Base-by-base conservation (phyloP, 2,329 filamentous ascomycete species). In the Cryphonectria carpinicola region DNA sequence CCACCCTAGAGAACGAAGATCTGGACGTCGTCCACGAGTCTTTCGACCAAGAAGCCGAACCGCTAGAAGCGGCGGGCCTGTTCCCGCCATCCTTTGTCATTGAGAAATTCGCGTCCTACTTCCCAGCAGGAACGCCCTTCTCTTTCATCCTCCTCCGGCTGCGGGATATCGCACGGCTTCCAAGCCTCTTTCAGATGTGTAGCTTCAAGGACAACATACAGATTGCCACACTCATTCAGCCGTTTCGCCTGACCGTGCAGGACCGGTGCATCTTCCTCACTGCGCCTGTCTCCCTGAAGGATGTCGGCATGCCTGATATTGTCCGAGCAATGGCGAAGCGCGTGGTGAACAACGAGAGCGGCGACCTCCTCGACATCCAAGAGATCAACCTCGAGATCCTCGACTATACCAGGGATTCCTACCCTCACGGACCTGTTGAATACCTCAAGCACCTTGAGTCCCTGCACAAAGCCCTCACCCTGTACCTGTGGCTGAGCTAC, bases 401-500 rank as follows among this genome's bases (percentile, higher is more conserved):
- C 3, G 93, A 97, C 72, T 80, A 91, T 0, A 86, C 92, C 63
- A 71, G 82, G 37, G 74, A 79, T 2, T 73, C 80, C 10, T 79
- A 76, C 37, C 76, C 81, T 0, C 78, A 81, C 0, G 78, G 79
- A 0, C 79, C 80, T 19, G 81, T 86, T 67, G 79, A 83, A 0
- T 93, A 94, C 74, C 84, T 99, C 14, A 83, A 84, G 68, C 81
- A 84, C 11, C 84, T 98, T 28, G 96, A 99, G 79, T 80, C 83
- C 3, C 85, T 99, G 22, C 96, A 99, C 82, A 93, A 93, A 76
- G 85, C 89, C 39, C 83, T 99, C 52, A 93, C 95, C 61, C 83
- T 95, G 63, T 99, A 98, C 78, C 86, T 97, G 1, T 99, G 96
- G 96, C 85, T 99, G 22, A 95, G 93, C 75, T 98, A 95, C 80